Conservation (phyloP, 2,329 filamentous ascomycete genomes). For the Xylariaceae sp. region DNA sequence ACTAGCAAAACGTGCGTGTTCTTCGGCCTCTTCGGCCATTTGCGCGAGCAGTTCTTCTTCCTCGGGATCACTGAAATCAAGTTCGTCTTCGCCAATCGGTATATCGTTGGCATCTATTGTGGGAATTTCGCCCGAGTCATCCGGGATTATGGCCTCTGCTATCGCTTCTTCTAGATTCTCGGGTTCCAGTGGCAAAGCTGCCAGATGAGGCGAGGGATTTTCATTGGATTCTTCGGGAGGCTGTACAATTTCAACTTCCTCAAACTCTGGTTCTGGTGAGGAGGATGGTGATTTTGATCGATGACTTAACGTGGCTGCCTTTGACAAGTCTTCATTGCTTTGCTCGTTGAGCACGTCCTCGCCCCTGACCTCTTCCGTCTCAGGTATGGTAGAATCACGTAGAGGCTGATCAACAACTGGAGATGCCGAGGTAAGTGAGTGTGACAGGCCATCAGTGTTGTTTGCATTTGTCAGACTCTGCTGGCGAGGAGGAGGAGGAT, state of each 20-base stretch:
- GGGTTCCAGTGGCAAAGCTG: constrained; percentile 15
- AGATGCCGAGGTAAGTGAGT: constrained; percentile 22
- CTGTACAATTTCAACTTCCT: constrained; percentile 29
- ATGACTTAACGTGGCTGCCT: not conserved
- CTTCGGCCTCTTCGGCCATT: constrained; percentile 84
- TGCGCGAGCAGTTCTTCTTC: constrained; percentile 85
- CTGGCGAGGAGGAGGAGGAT: constrained; percentile 38
- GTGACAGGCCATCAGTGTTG: constrained; percentile 8
- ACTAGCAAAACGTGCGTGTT: constrained; percentile 88
- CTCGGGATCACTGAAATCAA: constrained; percentile 74
- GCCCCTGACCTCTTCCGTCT: constrained; percentile 12
- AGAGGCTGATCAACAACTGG: constrained; percentile 22
- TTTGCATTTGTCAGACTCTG: constrained; percentile 21
- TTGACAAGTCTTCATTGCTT: not conserved
- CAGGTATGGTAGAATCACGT: constrained; percentile 9
- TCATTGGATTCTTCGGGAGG: constrained; percentile 23
- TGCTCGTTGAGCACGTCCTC: constrained; percentile 19
- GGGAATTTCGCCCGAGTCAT: constrained; percentile 3
- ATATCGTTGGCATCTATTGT: constrained; percentile 33
- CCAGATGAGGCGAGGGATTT: constrained; percentile 5
- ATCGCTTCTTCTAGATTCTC: constrained; percentile 18
- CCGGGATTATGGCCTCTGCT: constrained; percentile 11
- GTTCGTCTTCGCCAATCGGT: constrained; percentile 53
- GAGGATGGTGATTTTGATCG: constrained; percentile 14
- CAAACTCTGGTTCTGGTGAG: constrained; percentile 32